Evolutionary conservation across 2,329 filamentous ascomycete species (phyloP), one percentile per base, ranked within the genome.

Genomic region (Fusarium azukiicola): DNA sequence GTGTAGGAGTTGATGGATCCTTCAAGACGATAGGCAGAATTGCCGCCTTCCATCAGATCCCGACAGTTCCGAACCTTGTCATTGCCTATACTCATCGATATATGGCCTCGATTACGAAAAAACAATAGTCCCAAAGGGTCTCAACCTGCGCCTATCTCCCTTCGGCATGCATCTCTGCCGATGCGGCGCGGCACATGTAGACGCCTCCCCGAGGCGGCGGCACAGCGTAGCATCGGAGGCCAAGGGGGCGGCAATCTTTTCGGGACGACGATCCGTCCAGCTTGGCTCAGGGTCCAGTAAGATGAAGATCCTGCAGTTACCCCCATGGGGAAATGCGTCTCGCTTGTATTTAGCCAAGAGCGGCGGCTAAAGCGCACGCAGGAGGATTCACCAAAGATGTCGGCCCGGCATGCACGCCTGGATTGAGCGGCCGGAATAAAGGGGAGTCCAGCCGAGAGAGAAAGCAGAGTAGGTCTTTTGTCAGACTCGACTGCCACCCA

Each of bases 341-440:
- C 61, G 3, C 40, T 49, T 56, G 5, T 13, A 74, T 76, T 74
- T 74, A 72, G 69, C 72, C 72, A 70, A 58, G 40, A 54, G 67
- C 67, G 58, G 67, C 61, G 61, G 47, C 4, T 52, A 69, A 50
- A 40, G 23, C 69, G 49, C 58, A 42, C 32, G 42, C 27, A 32
- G 27, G 27, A 32, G 27, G 27, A 32, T 32, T 32, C 27, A 32
- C 27, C 27, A 32, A 32, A 32, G 27, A 32, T 50, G n/a, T 52
- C 67, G 38, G 32, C 13, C 47, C 42, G 63, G 68, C 67, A 61
- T 61, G 49, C 52, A 71, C 36, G 19, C 27, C 23, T 58, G 56
- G 74, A 44, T 76, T 40, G 14, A 58, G 69, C 61, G 72, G 72
- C 67, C 75, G 75, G 75, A 77, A 74, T 6, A 23, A 64, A 74